Evolutionary conservation across 2,329 filamentous ascomycete species (phyloP).

Genomic region (Epichloe glyceriae): DNA sequence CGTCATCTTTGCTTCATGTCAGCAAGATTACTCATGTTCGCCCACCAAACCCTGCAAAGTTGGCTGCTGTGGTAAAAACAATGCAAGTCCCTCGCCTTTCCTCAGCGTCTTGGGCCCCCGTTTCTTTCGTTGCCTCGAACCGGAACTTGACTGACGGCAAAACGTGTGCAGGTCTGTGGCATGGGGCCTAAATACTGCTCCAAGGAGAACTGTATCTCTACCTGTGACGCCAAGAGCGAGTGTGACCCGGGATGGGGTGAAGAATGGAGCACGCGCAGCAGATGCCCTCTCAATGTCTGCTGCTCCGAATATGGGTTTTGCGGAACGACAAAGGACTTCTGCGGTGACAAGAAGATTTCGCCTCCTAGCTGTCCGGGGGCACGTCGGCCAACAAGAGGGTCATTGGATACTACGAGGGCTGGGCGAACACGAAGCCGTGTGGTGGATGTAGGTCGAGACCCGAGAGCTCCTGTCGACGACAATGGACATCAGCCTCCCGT

Average conservation of each 20-base stretch:
- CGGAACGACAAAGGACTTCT: conserved; percentile 17
- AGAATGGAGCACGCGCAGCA: conserved; percentile 1
- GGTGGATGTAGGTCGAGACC: too few species aligned
- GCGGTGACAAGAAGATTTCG: conserved; percentile 13
- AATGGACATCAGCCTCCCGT: neutral
- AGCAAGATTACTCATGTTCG: too few species aligned
- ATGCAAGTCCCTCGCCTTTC: too few species aligned
- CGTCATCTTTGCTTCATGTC: too few species aligned
- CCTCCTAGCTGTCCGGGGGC: conserved; percentile 5
- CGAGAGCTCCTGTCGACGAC: conserved; percentile 5
- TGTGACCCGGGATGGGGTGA: conserved; percentile 12
- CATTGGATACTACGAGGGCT: conserved; percentile 23
- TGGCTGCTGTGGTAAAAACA: too few species aligned
- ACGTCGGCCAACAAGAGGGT: conserved; percentile 3
- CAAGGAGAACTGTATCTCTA: conserved; percentile 7
- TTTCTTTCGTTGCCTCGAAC: too few species aligned
- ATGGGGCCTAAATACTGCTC: conserved; percentile 1
- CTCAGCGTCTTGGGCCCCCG: too few species aligned
- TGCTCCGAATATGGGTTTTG: conserved; percentile 11
- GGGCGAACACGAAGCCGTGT: conserved; percentile 4
- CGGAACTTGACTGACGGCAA: too few species aligned
- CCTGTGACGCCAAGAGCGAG: conserved; percentile 15
- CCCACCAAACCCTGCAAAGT: too few species aligned
- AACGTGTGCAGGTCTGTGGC: neutral
- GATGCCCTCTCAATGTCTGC: conserved; percentile 26